Evolutionary conservation across 1,284 basidiomycete species (phyloP), one percentile per base, ranked within the genome.

Genomic region (Apiotrichum brassicae): DNA sequence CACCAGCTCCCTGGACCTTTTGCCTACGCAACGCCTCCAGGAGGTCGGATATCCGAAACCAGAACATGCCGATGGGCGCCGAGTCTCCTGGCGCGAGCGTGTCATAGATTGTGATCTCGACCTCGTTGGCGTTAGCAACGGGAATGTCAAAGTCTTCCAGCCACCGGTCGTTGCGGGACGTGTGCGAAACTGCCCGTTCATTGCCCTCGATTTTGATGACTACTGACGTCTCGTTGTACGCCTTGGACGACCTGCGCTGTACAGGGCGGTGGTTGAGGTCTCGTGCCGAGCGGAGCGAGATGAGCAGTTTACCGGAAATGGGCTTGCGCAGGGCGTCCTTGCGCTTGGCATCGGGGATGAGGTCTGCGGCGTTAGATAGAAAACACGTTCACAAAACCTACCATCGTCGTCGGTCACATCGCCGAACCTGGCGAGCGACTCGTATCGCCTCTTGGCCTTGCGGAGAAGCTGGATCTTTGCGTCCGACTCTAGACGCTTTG

Each of bases 81-180:
- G 89, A 83, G 61, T 90, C 87, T 6, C 71, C 75, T 7, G 83
- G 84, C 18, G 83, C 82, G 60, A 89, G 83, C 62, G 90, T 90
- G 75, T 99, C 95, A 64, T 93, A 95, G 23, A 99, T 82, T 14
- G 91, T 90, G 42, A 99, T 84, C 74, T 98, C 95, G 48, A 97
- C 87, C 78, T 99, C 95, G 70, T 94, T 97, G 30, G 93, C 93
- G 72, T 97, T 97, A 76, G 97, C 94, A 43, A 98, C 88, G 1
- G 86, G 81, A 55, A 99, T 89, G 72, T 95, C 89, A 58, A 98
- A 97, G 53, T 91, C 87, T 73, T 98, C 94, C 70, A 91, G 88
- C 95, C 95, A 99, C 42, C 87, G 83, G 73, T 98, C 95, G 41
- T 85, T 94, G 56, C 92, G 84, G 19, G 90, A 86, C 7, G 90